Evolutionary conservation across 2,329 filamentous ascomycete genomes (phyloP), one percentile per base, ranked within the genome.

Genomic region (Fusarium aywerte): DNA sequence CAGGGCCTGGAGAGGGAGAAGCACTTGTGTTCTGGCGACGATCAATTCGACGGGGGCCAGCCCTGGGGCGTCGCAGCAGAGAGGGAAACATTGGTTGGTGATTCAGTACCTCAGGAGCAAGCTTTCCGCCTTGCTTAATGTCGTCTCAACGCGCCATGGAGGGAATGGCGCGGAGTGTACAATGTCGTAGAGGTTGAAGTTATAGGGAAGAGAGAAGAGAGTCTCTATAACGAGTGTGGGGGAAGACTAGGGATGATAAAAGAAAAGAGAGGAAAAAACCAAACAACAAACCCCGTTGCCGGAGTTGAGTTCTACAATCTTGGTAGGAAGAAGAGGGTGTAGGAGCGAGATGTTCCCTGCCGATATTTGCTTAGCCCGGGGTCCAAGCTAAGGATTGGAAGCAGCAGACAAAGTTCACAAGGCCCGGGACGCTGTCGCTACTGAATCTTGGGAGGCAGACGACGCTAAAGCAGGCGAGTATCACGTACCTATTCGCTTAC

Each of bases 71-170:
- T 61, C 74, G 76, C 57, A 79, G 70, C 53, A 78, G 71, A 64
- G 78, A 79, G 63, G 76, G 75, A 72, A 80, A 78, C 78, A 80
- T 79, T 69, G 52, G 63, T 68, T 71, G 53, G 61, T 71, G 61
- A 49, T 50, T 51, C 32, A 23, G 49, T 43, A 27, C 50, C 44
- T 60, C 57, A 27, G 44, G 50, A 40, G 54, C 68, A 71, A 75
- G 73, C 69, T 63, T 62, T 63, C 65, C 67, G 67, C 71, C 65
- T 74, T 66, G 62, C 70, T 58, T 63, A 66, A 59, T 56, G 57
- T 65, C 64, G 68, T 67, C 66, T 75, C 68, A 73, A 62, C 62
- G 65, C 66, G 65, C 71, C 69, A 73, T 73, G 57, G 65, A 58
- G 59, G 67, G 55, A 58, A 51, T 47, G 36, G 45, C 57, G 45